Percentiles rank a stretch among this genome's conserved stretches.
These are phyloP conservation scores for Kalanchoe fedtschenkoi DNA, from an alignment of 164 flowering plant species.

Conservation along the genomic window DNA sequence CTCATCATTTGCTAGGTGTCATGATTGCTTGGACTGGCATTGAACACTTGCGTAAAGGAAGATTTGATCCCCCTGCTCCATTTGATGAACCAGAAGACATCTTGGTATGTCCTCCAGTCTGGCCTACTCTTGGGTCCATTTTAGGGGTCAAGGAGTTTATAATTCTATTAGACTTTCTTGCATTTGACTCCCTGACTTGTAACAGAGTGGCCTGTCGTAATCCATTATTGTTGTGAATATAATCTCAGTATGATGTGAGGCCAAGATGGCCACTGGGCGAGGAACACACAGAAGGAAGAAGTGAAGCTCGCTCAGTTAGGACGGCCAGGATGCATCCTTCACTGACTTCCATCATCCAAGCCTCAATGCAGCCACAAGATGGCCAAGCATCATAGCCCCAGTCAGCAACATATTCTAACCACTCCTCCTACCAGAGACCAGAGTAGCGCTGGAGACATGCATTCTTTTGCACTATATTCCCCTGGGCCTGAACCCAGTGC, in stretches of 20 bases:
- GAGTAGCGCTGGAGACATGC: too few relatives aligned
- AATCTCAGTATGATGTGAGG: slow-evolving; percentile 64
- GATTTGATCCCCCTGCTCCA: slow-evolving; percentile 92
- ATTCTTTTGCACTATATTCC: too few relatives aligned
- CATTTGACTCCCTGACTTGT: background rate
- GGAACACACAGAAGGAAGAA: slow-evolving; percentile 71
- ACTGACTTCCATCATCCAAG: slow-evolving; percentile 77
- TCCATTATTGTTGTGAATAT: background rate
- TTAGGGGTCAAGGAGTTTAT: too few relatives aligned
- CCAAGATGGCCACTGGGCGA: slow-evolving; percentile 98
- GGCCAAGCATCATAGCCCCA: background rate
- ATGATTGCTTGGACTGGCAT: slow-evolving; percentile 99
- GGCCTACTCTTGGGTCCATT: background rate
- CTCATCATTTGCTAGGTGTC: slow-evolving; percentile 37
- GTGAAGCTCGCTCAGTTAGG: slow-evolving; percentile 71
- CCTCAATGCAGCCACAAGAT: slow-evolving; percentile 42
- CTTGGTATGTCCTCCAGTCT: slow-evolving; percentile 35
- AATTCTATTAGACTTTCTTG: too few relatives aligned
- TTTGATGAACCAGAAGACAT: slow-evolving; percentile 68
- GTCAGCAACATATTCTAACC: background rate
- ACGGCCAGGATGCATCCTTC: slow-evolving; percentile 85
- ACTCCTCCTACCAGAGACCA: too few relatives aligned
- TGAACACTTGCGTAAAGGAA: slow-evolving; percentile 77
- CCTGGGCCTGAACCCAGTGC: too few relatives aligned
- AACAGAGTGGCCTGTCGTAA: background rate